Base-by-base conservation (phyloP, 768 basidiomycete genomes). In the Termitomyces eurrhizus region DNA sequence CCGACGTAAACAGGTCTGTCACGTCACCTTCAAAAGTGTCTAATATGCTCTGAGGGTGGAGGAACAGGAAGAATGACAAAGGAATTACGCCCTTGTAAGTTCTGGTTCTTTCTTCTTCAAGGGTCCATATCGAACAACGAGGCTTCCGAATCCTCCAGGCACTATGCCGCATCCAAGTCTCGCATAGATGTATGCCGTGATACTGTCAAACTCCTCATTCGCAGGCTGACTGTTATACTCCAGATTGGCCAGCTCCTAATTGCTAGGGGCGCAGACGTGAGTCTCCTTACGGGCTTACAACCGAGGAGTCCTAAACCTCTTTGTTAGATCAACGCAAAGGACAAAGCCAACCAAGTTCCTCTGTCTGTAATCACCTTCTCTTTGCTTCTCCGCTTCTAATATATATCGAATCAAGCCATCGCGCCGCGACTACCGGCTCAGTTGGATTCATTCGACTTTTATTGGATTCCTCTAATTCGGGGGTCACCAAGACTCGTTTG, bases 401-500 rank as follows among this genome's bases (percentile, higher is more conserved):
- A 49, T 37, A 26, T 12, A 56, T 46, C 54, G 57, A 57, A 64
- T 58, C 44, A 64, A 95, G 93, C 55, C 97, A 99, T 75, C 90
- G 97, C 62, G 97, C 97, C 51, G 93, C 95, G 12, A 95, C 97
- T 7, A 98, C 92, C 14, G 97, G 97, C 36, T 93, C 94, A 26
- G 85, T 86, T 11, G 92, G 92, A 7, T 96, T 98, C 72, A 84
- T 98, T 58, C 83, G 82, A 33, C 78, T 99, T 46, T 81, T 99
- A n/a, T 72, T 98, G 55, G 83, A 90, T 62, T 89, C 93, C 5
- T 90, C 92, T n/a, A 84, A 83, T 67, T 86, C 85, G 39, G 62
- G 61, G 12, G 78, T 82, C 60, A 77, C 79, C 56, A 94, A 96
- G 70, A 84, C 89, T 46, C 85, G 93, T 53, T 78, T 98, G 58